Base-by-base conservation (phyloP, 2,329 filamentous ascomycete species). In the Trichoderma sp. region DNA sequence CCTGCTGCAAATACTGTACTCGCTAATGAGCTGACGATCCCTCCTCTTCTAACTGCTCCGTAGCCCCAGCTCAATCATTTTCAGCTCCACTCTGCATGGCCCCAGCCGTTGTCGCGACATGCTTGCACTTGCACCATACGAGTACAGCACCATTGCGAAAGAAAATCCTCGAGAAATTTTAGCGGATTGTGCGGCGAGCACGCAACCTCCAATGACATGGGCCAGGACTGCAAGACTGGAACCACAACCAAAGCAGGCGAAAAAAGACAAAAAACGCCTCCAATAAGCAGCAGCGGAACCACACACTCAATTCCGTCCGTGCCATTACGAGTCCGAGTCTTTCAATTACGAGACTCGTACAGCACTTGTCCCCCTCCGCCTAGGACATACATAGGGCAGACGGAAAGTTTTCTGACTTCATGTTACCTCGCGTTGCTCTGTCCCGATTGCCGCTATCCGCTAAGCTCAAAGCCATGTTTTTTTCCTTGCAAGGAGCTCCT, bases 21-120 rank as follows among this genome's bases (percentile, higher is more conserved):
- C 67, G 67, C 67, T 71, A 65, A 65, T 73, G 69, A 73, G 69
- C 60, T 27, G 60, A 53, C 69, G 59, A 73, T 73, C 69, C 29
- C 69, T 73, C 60, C 69, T 72, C 69, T 35, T 50, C 69, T n/a
- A 21, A 12, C 45, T 53, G n/a, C n/a, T 21, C 45, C n/a, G 45
- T 53, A 45, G 69, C 38, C 69, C 69, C 68, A 53, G 60, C 60
- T 72, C 68, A 62, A 64, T 63, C 29, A 72, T 64, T 38, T 29
- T 16, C 59, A 56, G 59, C 69, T 72, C 69, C 69, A 65, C 69
- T 33, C 41, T n/a, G n/a, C 31, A n/a, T 35, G 69, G 29, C 38
- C 38, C 56, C 67, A 9, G 18, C 33, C 18, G 18, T 31, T 63
- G 68, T 71, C 60, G 60, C 27, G 59, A 64, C 69, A 72, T 72